Conservation (phyloP, 768 basidiomycete genomes). For the Tremella yokohamensis region DNA sequence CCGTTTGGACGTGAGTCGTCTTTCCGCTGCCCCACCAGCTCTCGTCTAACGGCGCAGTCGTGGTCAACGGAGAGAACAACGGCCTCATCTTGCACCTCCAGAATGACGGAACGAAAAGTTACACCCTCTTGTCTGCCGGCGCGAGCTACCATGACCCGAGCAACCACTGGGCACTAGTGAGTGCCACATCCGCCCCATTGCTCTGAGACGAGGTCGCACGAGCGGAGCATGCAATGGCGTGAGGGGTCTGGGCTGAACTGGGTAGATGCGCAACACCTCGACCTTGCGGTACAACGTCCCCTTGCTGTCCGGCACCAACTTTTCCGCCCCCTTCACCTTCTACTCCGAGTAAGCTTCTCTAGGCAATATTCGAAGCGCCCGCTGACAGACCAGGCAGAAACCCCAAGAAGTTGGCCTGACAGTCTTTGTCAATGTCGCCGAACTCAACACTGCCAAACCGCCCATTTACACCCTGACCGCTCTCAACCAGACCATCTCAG, state of each 20-base stretch:
- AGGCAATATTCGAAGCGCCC: too few species aligned
- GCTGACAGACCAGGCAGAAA: constrained; percentile 1
- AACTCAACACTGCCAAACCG: constrained; percentile 20
- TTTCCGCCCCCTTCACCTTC: constrained; percentile 43
- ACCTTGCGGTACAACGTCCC: constrained; percentile 45
- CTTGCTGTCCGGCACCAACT: constrained; percentile 47
- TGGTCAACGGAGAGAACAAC: constrained; percentile 49
- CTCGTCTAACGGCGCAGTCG: constrained; percentile 22
- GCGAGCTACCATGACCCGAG: constrained; percentile 46
- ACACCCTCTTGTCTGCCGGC: constrained; percentile 45
- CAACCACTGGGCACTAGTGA: constrained; percentile 45
- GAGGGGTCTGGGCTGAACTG: not conserved
- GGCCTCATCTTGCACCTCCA: constrained; percentile 34
- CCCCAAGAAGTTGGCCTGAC: constrained; percentile 48
- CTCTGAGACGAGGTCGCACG: not conserved
- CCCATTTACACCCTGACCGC: constrained; percentile 44
- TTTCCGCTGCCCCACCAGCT: not conserved
- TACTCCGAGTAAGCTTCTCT: constrained; percentile 43
- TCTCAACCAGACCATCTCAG: constrained; percentile 51
- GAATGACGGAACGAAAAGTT: constrained; percentile 44
- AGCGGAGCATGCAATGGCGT: not conserved
- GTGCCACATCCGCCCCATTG: constrained; percentile 11
- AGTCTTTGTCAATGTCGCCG: constrained; percentile 46
- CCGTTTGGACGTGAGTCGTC: constrained; percentile 44
- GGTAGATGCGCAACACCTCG: constrained; percentile 45